Base-by-base conservation (phyloP, 2,329 filamentous ascomycete species). In the Fusarium sp. region DNA sequence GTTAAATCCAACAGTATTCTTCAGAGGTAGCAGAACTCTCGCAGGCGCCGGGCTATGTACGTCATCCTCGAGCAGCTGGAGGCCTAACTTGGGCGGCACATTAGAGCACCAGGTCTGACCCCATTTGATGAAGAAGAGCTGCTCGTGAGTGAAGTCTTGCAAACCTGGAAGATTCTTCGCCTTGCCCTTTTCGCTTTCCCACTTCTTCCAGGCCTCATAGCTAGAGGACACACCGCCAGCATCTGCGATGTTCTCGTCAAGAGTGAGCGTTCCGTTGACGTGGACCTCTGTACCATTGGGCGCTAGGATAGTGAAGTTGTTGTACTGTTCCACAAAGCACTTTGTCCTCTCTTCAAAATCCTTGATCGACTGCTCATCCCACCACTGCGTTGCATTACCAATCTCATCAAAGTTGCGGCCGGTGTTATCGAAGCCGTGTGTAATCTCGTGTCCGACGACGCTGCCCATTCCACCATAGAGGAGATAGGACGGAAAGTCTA, bases 211-310 rank as follows among this genome's bases (percentile, higher is more conserved):
- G 1, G 91, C 91, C 30, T 87, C 84, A 78, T 89, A 93, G 1
- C 90, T 85, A 0, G 90, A 89, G 13, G 87, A 85, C 0, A 94
- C 79, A 20, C 92, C 92, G 22, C 91, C 91, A 2, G 91, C 90
- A 79, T 94, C 92, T 4, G 91, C 91, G 77, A 94, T 91, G 77
- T 93, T 93, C 82, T 94, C 92, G 26, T 89, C 90, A 5, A 93
- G 82, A 0, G 91, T 93, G 20, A 90, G 83, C 30, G 83, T 83
- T 15, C 91, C 92, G 66, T 92, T 90, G 63, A 93, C 87, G 69
- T 90, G 87, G 0, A 92, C 82, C 8, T 86, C 4, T 69, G 89
- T 87, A 3, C 85, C 88, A 42, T 91, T 85, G 17, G 88, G 84
- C 0, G 87, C 89, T 0, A 84, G 83, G 18, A 92, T 85, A 1